Percentiles rank a stretch among this genome's conserved stretches.
phyloP scores from a whole-genome alignment of 2,329 filamentous ascomycete genomes.

The Parasarocladium wereldwijsianum region DNA sequence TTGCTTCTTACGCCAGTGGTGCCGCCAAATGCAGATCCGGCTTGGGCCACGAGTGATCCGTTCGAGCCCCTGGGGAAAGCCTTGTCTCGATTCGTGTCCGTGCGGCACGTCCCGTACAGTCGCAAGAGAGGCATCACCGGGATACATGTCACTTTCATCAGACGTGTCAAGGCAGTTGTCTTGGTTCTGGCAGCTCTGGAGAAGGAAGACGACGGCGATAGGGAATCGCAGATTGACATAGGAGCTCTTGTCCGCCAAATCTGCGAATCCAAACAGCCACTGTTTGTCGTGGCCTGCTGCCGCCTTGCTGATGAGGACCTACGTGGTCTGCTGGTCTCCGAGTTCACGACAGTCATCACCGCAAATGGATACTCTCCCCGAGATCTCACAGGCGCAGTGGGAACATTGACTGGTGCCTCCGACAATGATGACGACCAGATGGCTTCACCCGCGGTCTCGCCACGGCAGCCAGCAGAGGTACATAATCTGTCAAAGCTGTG shows the following conservation, averaged over 20 bases:
- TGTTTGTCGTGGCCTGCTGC: constrained; percentile 38
- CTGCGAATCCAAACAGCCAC: constrained; percentile 32
- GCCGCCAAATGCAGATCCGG: constrained; percentile 25
- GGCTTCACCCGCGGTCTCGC: constrained; percentile 1
- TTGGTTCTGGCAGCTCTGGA: constrained; percentile 42
- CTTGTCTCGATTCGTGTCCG: constrained; percentile 42
- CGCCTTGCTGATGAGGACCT: constrained; percentile 23
- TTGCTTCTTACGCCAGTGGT: constrained; percentile 46
- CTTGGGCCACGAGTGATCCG: constrained; percentile 40
- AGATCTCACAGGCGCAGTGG: constrained; percentile 36
- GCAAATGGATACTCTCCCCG: constrained; percentile 29
- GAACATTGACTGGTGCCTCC: constrained; percentile 14
- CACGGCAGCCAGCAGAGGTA: constrained; percentile 8
- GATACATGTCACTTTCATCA: constrained; percentile 48
- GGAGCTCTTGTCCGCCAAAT: constrained; percentile 28
- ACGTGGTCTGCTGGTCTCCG: constrained; percentile 15
- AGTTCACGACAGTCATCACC: constrained; percentile 38
- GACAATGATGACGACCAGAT: background rate
- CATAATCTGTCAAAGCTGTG: constrained; percentile 21
- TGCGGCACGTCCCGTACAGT: constrained; percentile 61
- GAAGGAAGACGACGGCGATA: constrained; percentile 28
- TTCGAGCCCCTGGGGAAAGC: constrained; percentile 58
- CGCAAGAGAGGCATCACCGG: constrained; percentile 47
- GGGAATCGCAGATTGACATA: constrained; percentile 35
- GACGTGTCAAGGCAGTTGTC: constrained; percentile 41